phyloP scores from a whole-genome alignment of 257 asterid genomes.

The Dorcoceras hygrometricum region DNA sequence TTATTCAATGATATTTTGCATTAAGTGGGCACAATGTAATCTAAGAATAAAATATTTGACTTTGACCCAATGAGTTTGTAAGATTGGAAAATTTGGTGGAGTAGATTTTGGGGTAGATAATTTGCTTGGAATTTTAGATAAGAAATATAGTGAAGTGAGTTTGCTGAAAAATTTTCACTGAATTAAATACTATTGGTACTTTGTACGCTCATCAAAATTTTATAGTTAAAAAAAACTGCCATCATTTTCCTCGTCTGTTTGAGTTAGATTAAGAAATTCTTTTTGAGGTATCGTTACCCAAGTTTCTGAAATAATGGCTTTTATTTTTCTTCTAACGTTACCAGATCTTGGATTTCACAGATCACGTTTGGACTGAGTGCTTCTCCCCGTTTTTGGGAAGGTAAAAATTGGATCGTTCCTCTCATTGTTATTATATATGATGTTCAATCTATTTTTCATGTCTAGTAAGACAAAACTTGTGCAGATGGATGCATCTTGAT shows the following conservation, averaged over 20 bases:
- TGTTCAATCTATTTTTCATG: slow-evolving; percentile 6
- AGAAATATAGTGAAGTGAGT: background rate
- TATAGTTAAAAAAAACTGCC: background rate
- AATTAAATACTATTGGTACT: background rate
- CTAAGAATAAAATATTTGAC: background rate
- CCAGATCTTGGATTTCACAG: slow-evolving; percentile 86
- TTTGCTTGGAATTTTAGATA: background rate
- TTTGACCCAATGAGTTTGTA: background rate
- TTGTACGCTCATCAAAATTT: slow-evolving; percentile 1
- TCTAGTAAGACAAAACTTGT: slow-evolving; percentile 27
- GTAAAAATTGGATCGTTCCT: slow-evolving; percentile 37
- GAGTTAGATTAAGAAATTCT: background rate
- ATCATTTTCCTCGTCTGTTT: background rate
- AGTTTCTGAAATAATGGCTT: slow-evolving; percentile 1
- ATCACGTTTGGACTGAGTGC: slow-evolving; percentile 99
- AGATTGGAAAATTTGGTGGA: background rate
- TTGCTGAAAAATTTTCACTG: background rate
- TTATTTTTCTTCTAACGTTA: slow-evolving; percentile 24
- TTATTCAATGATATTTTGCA: no score
- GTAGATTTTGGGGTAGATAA: background rate
- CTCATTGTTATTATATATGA: slow-evolving; percentile 12
- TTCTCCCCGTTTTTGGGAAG: slow-evolving; percentile 74
- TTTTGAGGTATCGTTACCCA: background rate
- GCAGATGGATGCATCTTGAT: slow-evolving; percentile 99
- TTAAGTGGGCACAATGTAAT: background rate